phyloP scores from a whole-genome alignment of 805 yeast species.

The Citeromyces matritensis region DNA sequence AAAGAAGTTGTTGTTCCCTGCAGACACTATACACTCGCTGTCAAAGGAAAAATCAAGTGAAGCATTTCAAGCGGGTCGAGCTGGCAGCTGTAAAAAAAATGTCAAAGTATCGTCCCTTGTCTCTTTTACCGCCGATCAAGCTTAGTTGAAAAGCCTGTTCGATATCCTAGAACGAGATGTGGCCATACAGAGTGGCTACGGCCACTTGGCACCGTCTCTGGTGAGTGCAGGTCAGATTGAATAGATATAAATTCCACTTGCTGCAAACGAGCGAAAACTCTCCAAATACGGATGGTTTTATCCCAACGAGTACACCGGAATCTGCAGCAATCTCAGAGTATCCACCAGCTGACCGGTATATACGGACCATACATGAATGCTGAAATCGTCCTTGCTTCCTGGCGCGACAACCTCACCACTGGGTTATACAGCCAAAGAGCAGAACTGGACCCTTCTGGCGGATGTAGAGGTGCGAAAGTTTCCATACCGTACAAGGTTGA shows the following conservation, averaged over 20 bases:
- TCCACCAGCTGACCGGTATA: conserved; percentile 90
- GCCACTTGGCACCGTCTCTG: conserved; percentile 85
- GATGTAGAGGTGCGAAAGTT: conserved; percentile 93
- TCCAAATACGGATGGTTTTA: conserved; percentile 87
- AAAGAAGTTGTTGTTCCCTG: conserved; percentile 82
- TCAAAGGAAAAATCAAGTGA: conserved; percentile 80
- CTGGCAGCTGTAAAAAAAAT: conserved; percentile 75
- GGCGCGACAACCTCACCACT: conserved; percentile 96
- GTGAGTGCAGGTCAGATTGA: conserved; percentile 66
- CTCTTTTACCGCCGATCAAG: conserved; percentile 73
- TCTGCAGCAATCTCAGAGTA: conserved; percentile 83
- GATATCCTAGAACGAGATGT: conserved; percentile 69
- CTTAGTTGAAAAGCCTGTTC: conserved; percentile 71
- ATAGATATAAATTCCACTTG: conserved; percentile 85
- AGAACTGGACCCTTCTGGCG: conserved; percentile 75
- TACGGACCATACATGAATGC: conserved; percentile 92
- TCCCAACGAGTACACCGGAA: conserved; percentile 98
- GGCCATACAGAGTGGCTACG: conserved; percentile 81
- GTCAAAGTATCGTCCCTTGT: conserved; percentile 73
- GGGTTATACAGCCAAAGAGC: conserved; percentile 86
- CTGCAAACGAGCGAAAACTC: conserved; percentile 74
- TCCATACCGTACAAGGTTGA: conserved; percentile 88
- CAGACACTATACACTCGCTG: conserved; percentile 79
- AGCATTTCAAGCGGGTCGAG: conserved; percentile 72
- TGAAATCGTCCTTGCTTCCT: conserved; percentile 80